Evolutionary conservation across 306 rosid genomes (phyloP).

Genomic region (Vicia sativa): DNA sequence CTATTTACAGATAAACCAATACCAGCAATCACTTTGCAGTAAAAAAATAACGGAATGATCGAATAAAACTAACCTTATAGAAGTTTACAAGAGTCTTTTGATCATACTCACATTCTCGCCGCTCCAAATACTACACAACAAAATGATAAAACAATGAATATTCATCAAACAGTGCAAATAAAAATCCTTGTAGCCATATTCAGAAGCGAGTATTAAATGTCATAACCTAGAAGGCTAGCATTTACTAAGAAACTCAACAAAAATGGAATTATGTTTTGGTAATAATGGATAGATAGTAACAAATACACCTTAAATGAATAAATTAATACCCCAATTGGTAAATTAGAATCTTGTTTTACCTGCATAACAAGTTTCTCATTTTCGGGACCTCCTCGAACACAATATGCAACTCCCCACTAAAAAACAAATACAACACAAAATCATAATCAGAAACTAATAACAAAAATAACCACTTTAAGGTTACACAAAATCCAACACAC

Average conservation of each 20-base stretch:
- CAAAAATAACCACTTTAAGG: not conserved
- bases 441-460: slow-evolving; percentile 23
- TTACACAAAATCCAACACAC: not conserved
- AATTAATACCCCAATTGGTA: slow-evolving; percentile 4
- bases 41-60: not conserved
- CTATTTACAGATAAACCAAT: not conserved
- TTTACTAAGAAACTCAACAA: not conserved
- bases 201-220: not conserved
- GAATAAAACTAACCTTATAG: slow-evolving; percentile 55
- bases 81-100: slow-evolving; percentile 54
- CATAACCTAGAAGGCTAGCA: not conserved
- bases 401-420: slow-evolving; percentile 96
- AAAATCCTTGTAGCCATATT: not conserved
- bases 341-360: slow-evolving; percentile 46
- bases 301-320: not conserved
- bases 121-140: slow-evolving; percentile 76
- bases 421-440: slow-evolving; percentile 2
- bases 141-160: not conserved
- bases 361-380: slow-evolving; percentile 79
- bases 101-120: slow-evolving; percentile 81
- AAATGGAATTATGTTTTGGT: not conserved
- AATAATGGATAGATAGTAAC: not conserved
- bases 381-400: slow-evolving; percentile 81
- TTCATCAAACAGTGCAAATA: no score
- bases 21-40: not conserved